phyloP scores from a whole-genome alignment of 1,284 basidiomycete species.

The Pholiota adiposa region DNA sequence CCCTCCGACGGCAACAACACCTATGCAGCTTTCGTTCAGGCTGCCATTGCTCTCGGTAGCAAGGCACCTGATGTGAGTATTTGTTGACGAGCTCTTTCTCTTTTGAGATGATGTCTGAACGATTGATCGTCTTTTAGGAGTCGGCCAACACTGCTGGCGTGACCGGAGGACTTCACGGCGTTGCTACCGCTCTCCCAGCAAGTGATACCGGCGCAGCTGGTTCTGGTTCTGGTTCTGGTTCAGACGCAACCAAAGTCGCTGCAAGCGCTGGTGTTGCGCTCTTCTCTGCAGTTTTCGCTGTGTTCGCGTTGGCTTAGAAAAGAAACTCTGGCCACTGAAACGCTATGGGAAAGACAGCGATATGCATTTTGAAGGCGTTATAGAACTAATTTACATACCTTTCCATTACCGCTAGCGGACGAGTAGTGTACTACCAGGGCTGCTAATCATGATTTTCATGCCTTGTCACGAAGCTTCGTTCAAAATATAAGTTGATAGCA shows the following conservation, averaged over 20 bases:
- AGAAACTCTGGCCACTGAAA: neutral
- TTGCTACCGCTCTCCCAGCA: constrained; percentile 15
- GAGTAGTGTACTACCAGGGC: constrained; percentile 5
- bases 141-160: constrained; percentile 3
- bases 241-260: constrained; percentile 2
- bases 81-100: neutral
- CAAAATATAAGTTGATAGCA: too few species aligned
- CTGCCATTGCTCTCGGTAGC: constrained; percentile 46
- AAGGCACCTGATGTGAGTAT: constrained; percentile 40
- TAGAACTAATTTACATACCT: constrained; percentile 10
- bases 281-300: constrained; percentile 5
- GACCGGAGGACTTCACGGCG: constrained; percentile 17
- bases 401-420: constrained; percentile 7
- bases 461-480: neutral
- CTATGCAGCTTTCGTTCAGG: constrained; percentile 50
- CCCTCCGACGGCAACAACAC: constrained; percentile 61
- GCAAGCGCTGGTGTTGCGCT: constrained; percentile 8
- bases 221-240: neutral
- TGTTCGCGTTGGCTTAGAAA: constrained; percentile 2
- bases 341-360: neutral
- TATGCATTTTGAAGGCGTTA: neutral
- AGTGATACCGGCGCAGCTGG: neutral
- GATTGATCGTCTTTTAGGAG: constrained; percentile 8
- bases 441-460: constrained; percentile 7
- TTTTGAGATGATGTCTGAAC: neutral